These are phyloP conservation scores for Stephania yunnanensis DNA, from an alignment of 164 flowering plant species.

Conservation along the genomic window DNA sequence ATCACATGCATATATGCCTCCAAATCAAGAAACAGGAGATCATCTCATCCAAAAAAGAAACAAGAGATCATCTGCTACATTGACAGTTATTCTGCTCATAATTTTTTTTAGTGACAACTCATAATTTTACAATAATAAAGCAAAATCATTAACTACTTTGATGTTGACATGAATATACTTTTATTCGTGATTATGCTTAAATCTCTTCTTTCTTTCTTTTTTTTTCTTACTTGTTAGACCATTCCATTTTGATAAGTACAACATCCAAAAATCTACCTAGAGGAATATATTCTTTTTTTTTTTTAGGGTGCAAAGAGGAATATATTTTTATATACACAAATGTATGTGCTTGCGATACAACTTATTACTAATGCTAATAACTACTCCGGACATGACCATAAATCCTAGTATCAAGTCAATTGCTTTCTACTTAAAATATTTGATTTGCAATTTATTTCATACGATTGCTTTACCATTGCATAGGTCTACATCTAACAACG, in stretches of 20 bases:
- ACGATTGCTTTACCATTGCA: not conserved
- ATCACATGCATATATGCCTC: not conserved
- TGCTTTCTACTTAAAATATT: no score
- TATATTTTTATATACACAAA: no score
- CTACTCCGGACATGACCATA: not conserved
- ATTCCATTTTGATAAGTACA: no score
- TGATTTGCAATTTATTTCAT: no score
- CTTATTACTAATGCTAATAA: not conserved
- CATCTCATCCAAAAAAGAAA: not conserved
- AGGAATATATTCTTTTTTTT: no score
- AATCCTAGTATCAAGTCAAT: no score
- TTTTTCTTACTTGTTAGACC: not conserved
- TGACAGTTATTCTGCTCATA: not conserved
- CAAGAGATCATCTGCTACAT: no score
- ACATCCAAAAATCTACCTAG: not conserved
- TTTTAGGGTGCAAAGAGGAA: no score
- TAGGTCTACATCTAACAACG: not conserved
- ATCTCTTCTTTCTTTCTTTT: no score
- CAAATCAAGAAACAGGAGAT: not conserved
- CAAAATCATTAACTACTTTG: not conserved
- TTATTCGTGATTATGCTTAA: not conserved
- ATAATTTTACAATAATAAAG: not conserved
- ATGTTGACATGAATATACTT: not conserved
- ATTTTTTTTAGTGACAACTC: no score
- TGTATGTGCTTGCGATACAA: not conserved